Evolutionary conservation across 805 yeast species (phyloP).

Genomic region (Pichia nakasei): DNA sequence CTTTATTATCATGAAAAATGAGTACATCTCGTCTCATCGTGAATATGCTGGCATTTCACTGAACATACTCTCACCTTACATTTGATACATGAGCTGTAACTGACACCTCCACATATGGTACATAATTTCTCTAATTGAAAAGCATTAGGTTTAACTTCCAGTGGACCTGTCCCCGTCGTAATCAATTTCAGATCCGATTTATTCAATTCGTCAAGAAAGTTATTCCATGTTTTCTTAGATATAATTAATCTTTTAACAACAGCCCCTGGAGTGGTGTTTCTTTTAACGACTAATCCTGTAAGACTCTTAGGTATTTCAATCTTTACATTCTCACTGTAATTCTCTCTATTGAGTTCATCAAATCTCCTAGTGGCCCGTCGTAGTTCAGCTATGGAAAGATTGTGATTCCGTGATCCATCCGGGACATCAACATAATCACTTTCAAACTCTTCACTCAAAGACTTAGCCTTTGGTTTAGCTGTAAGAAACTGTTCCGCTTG

Average conservation of each 20-base stretch:
- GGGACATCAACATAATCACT: slow-evolving; percentile 9
- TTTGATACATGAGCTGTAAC: slow-evolving; percentile 32
- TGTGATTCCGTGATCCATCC: slow-evolving; percentile 1
- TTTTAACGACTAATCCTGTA: slow-evolving; percentile 11
- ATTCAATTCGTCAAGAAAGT: slow-evolving; percentile 36
- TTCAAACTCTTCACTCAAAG: slow-evolving; percentile 12
- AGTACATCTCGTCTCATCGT: slow-evolving; percentile 36
- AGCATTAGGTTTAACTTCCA: slow-evolving; percentile 26
- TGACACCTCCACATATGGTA: slow-evolving; percentile 37
- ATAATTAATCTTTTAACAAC: slow-evolving; percentile 31
- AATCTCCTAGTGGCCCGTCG: slow-evolving; percentile 31
- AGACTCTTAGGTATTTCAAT: slow-evolving; percentile 32
- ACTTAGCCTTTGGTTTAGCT: slow-evolving; percentile 6
- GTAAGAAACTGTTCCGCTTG: slow-evolving; percentile 21
- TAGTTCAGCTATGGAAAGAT: slow-evolving; percentile 21
- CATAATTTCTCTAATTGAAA: slow-evolving; percentile 33
- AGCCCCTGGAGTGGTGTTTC: slow-evolving; percentile 21
- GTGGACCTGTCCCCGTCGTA: slow-evolving; percentile 11
- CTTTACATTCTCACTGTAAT: slow-evolving; percentile 30
- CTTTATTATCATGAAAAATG: slow-evolving; percentile 16
- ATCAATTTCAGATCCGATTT: slow-evolving; percentile 26
- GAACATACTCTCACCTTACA: slow-evolving; percentile 36
- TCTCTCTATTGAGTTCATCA: slow-evolving; percentile 34
- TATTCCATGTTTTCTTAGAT: slow-evolving; percentile 33
- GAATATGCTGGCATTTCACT: slow-evolving; percentile 32